A percentile compares a stretch with the other conserved stretches of the same genome.
These are phyloP conservation scores for Cynara cardunculus DNA, from an alignment of 129 eudicot genomes.

Conservation along the genomic window DNA sequence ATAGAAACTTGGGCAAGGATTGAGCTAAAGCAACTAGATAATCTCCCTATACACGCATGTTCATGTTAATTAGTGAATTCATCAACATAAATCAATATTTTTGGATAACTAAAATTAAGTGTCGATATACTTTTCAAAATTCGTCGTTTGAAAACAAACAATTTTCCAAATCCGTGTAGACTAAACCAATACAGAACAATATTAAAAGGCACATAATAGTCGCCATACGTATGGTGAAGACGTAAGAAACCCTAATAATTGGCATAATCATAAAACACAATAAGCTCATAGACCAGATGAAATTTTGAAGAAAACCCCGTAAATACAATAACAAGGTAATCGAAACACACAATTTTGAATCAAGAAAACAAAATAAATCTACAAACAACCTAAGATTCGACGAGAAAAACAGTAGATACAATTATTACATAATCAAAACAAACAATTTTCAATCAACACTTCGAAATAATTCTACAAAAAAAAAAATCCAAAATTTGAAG, in stretches of 20 bases:
- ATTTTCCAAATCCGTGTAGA: neutral
- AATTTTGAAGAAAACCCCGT: neutral
- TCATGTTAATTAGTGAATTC: constrained; percentile 3
- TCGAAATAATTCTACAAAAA: neutral
- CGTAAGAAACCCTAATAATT: constrained; percentile 11
- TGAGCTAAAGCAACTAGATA: neutral
- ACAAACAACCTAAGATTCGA: neutral
- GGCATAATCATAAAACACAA: neutral
- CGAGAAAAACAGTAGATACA: neutral
- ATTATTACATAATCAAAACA: neutral
- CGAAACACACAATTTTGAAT: neutral
- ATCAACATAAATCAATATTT: neutral
- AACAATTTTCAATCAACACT: neutral
- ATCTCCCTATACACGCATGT: neutral
- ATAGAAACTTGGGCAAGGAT: neutral
- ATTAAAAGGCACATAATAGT: neutral
- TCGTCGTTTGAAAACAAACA: neutral
- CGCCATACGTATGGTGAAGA: neutral
- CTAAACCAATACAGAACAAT: neutral
- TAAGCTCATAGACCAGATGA: neutral
- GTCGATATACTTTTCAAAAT: neutral
- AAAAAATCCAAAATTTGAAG: neutral
- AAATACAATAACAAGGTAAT: neutral
- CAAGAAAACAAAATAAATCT: neutral
- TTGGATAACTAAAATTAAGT: neutral